These are phyloP conservation scores for Talaromyces sp. DNA, from an alignment of 2,329 filamentous ascomycete genomes.

Conservation along the genomic window DNA sequence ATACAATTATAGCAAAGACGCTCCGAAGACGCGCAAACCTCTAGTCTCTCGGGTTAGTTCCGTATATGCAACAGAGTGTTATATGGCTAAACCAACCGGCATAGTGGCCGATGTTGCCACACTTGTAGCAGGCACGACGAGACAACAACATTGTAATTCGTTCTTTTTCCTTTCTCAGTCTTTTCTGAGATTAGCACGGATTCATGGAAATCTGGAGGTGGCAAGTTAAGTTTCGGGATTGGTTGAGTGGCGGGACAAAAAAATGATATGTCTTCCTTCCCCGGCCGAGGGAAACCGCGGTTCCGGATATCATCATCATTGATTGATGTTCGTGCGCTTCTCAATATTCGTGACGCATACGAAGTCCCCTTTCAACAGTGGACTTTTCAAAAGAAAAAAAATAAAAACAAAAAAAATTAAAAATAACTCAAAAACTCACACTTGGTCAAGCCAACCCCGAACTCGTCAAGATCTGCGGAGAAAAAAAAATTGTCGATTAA, in stretches of 20 bases:
- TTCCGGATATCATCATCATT: neutral
- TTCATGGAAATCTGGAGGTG: constrained; percentile 16
- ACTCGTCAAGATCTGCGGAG: constrained; percentile 3
- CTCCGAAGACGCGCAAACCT: constrained; percentile 97
- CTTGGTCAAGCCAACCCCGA: neutral
- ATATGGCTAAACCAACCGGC: constrained; percentile 36
- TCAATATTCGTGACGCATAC: neutral
- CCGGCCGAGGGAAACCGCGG: too few relatives aligned
- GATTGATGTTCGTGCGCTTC: neutral
- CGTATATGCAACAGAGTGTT: constrained; percentile 46
- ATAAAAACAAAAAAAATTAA: neutral
- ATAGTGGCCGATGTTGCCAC: constrained; percentile 72
- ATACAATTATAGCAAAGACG: constrained; percentile 99
- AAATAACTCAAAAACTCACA: neutral
- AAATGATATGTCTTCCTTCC: neutral
- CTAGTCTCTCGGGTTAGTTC: constrained; percentile 48
- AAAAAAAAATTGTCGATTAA: constrained; percentile 12
- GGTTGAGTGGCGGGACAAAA: neutral
- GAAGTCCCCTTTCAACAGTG: too few relatives aligned
- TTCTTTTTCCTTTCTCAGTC: neutral
- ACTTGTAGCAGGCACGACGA: constrained; percentile 74
- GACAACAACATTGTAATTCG: constrained; percentile 65
- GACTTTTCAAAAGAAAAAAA: neutral
- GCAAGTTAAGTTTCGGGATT: neutral
- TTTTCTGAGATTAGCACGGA: constrained; percentile 16